phyloP scores from a whole-genome alignment of 495 filamentous ascomycete genomes.

The Podospora pseudopauciseta region DNA sequence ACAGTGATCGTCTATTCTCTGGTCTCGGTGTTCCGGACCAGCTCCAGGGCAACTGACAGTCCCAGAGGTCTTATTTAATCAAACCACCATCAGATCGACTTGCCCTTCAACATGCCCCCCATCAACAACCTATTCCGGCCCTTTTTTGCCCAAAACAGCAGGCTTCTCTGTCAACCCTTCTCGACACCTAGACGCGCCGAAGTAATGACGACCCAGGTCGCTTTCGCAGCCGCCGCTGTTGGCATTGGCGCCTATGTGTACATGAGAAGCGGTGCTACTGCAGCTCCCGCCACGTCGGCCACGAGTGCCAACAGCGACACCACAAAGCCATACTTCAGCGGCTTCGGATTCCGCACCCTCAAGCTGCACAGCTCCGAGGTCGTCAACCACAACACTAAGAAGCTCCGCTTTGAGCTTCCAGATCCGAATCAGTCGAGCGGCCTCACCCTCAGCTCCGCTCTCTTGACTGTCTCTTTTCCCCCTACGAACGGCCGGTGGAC shows the following conservation, averaged over 20 bases:
- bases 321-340: slow-evolving; percentile 27
- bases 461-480: slow-evolving; percentile 54
- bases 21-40: slow-evolving; percentile 30
- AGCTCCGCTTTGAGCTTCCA: slow-evolving; percentile 59
- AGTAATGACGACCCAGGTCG: slow-evolving; percentile 29
- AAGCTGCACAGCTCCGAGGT: slow-evolving; percentile 49
- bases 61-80: neutral
- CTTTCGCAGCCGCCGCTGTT: slow-evolving; percentile 28
- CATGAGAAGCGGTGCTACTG: slow-evolving; percentile 7
- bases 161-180: neutral
- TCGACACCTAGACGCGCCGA: slow-evolving; percentile 14
- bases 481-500: slow-evolving; percentile 41
- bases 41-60: neutral
- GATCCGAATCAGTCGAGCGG: slow-evolving; percentile 47
- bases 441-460: slow-evolving; percentile 51
- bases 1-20: slow-evolving; percentile 1
- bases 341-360: slow-evolving; percentile 39
- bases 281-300: slow-evolving; percentile 18
- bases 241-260: slow-evolving; percentile 28
- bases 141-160: slow-evolving; percentile 8
- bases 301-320: slow-evolving; percentile 7
- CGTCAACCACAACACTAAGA: slow-evolving; percentile 65
- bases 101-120: slow-evolving; percentile 17
- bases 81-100: neutral
- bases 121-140: slow-evolving; percentile 6